A percentile compares a stretch with the other conserved stretches of the same genome.
phyloP scores from a whole-genome alignment of 2,329 filamentous ascomycete species.

The Ophiostoma himal-ulmi region DNA sequence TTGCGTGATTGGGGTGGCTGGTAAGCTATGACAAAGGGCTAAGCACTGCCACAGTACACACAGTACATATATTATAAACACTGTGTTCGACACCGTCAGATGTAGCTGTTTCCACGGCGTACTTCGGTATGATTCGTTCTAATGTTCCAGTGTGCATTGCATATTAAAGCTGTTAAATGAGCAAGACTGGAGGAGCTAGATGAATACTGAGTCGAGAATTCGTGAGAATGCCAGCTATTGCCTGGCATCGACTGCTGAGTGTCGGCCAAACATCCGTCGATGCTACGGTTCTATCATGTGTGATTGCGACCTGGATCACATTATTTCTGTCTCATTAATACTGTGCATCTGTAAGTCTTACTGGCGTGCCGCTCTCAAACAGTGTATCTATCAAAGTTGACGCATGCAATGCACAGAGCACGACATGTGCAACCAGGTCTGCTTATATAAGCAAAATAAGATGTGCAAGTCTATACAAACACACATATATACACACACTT shows the following conservation, averaged over 20 bases:
- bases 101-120: neutral
- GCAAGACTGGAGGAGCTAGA: too few species aligned
- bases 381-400: neutral
- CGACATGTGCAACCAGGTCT: neutral
- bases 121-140: neutral
- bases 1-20: conserved; percentile 8
- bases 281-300: neutral
- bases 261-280: neutral
- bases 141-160: neutral
- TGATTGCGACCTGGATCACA: neutral
- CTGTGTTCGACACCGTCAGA: neutral
- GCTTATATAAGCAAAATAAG: neutral
- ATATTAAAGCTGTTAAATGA: neutral
- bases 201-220: too few species aligned
- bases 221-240: neutral
- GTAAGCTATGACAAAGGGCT: neutral
- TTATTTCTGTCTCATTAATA: neutral
- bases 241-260: neutral
- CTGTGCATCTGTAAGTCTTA: neutral
- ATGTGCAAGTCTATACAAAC: neutral
- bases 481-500: neutral
- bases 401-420: neutral
- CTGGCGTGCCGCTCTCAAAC: neutral
- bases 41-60: conserved; percentile 14
- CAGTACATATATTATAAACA: neutral